Base-by-base conservation (phyloP, 2,329 filamentous ascomycete species). In the Diaporthe destruens region DNA sequence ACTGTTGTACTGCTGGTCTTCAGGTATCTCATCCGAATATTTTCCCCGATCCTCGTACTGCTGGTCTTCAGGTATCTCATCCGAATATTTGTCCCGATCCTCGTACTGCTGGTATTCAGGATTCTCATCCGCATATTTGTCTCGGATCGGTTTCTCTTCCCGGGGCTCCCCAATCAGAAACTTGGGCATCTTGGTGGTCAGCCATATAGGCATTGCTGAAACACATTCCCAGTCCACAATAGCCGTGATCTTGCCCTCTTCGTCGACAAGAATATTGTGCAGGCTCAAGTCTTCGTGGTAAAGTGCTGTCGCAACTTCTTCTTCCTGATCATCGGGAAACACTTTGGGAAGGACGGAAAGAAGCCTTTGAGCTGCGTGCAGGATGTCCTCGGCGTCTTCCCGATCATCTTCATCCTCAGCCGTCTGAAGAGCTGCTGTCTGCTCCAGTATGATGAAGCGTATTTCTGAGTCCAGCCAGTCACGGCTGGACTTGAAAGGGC, bases 161-260 rank as follows among this genome's bases (percentile, higher is more conserved):
- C 82, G 77, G 6, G n/a, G 39, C 6, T 61, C 56, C 0, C 77
- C 79, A 0, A 75, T 49, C 1, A 85, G 76, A 65, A 86, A 83
- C 36, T 76, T 74, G 11, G 84, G 83, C 34, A 79, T 57, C 32
- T 77, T 68, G 14, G 78, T 79, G 5, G 79, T 76, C 61, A 77
- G 74, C 84, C 83, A 86, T 18, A 80, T 74, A 8, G 84, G 84
- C 70, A 84, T 36, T 1, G 81, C 75, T 0, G 81, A 84, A 14
- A 84, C 80, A 54, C 80, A 85, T 71, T 86, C 83, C 83, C 83
- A 86, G 74, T 85, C 83, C 4, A 85, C 56, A 0, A 86, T 63
- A 6, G 75, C 84, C 1, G 81, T 82, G 6, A 86, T 74, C 0
- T 72, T 71, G 0, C 81, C 81, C 6, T 79, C 36, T 0, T 81